A percentile compares a stretch with the other conserved stretches of the same genome.
Conservation (phyloP, 2,329 filamentous ascomycete species). For the Pyrenophora tritici-repentis region DNA sequence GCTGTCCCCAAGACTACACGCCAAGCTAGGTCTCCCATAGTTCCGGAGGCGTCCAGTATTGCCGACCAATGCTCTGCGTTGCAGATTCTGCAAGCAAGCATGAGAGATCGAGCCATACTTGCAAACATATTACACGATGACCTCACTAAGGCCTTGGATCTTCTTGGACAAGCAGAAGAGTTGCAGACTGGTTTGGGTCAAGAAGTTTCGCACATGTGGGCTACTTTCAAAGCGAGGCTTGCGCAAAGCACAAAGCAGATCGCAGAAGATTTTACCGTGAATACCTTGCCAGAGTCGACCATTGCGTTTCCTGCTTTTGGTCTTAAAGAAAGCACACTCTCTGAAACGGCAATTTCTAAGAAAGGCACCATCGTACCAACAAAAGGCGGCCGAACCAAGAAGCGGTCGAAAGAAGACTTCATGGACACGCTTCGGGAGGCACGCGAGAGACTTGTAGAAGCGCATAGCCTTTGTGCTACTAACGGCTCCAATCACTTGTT, state of each 20-base stretch:
- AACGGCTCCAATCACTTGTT: slow-evolving; percentile 63
- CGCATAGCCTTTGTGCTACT: slow-evolving; percentile 60
- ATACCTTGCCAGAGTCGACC: slow-evolving; percentile 88
- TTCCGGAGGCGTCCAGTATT: slow-evolving; percentile 17
- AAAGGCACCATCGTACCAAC: slow-evolving; percentile 12
- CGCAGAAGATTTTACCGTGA: slow-evolving; percentile 80
- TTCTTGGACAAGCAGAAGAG: slow-evolving; percentile 34
- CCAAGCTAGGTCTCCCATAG: slow-evolving; percentile 11
- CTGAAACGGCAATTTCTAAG: slow-evolving; percentile 26
- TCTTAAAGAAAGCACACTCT: slow-evolving; percentile 32
- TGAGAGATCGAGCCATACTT: slow-evolving; percentile 58
- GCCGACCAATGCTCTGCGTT: slow-evolving; percentile 48
- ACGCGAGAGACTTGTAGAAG: slow-evolving; percentile 67
- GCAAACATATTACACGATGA: slow-evolving; percentile 45
- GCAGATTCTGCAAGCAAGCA: slow-evolving; percentile 52
- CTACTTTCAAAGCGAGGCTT: slow-evolving; percentile 70
- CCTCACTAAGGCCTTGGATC: slow-evolving; percentile 31
- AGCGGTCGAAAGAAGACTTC: slow-evolving; percentile 50
- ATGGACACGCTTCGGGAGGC: slow-evolving; percentile 66
- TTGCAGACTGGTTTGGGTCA: slow-evolving; percentile 46
- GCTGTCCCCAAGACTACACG: slow-evolving; percentile 15
- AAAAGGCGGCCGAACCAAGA: slow-evolving; percentile 32
- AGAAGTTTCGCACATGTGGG: slow-evolving; percentile 58
- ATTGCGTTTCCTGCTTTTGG: slow-evolving; percentile 78
- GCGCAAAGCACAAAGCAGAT: slow-evolving; percentile 73